These are phyloP conservation scores for Chrysoporthe cubensis DNA, from an alignment of 2,329 filamentous ascomycete species.

Conservation along the genomic window DNA sequence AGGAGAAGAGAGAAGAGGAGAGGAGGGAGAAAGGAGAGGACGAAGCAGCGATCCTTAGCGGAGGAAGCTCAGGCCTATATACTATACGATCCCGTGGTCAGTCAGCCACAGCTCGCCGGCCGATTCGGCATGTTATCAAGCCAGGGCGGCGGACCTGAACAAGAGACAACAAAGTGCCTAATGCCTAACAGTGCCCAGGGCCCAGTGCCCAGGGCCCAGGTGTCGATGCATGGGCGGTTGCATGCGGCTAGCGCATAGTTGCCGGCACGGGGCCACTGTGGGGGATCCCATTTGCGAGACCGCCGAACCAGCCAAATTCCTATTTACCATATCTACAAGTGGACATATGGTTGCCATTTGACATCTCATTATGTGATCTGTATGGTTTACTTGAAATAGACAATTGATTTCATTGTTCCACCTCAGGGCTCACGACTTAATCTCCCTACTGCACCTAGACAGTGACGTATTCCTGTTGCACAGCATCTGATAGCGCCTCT, in stretches of 20 bases:
- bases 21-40: not conserved
- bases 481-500: constrained; percentile 1
- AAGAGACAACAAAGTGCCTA: constrained; percentile 7
- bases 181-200: not conserved
- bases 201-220: not conserved
- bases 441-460: not conserved
- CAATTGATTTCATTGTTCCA: too few species aligned
- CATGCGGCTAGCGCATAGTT: constrained; percentile 20
- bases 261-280: constrained; percentile 28
- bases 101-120: constrained; percentile 25
- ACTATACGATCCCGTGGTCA: constrained; percentile 15
- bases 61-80: constrained; percentile 16
- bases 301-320: not conserved
- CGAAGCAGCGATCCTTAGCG: not conserved
- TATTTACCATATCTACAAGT: not conserved
- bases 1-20: not conserved
- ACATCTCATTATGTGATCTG: not conserved
- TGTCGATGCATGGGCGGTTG: constrained; percentile 1
- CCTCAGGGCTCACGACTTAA: not conserved
- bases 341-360: not conserved
- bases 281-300: constrained; percentile 7
- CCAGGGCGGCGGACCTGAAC: constrained; percentile 6
- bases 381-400: not conserved
- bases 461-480: constrained; percentile 3
- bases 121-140: constrained; percentile 24